Evolutionary conservation across 2,329 filamentous ascomycete genomes (phyloP).

Genomic region (Trichothecium roseum): DNA sequence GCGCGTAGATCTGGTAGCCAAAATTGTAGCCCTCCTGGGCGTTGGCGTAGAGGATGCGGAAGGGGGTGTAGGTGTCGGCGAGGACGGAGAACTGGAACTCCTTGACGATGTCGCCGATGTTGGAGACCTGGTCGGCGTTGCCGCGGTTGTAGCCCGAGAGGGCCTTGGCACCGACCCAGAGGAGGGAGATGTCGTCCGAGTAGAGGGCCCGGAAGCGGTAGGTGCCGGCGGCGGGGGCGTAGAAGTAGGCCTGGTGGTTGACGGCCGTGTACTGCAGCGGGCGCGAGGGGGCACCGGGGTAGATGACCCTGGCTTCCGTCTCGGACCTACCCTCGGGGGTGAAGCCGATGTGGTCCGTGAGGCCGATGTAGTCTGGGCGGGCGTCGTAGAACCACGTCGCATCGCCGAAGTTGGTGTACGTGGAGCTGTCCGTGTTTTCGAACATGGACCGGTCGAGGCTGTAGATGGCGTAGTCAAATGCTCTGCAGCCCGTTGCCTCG

Average conservation of each 20-base stretch:
- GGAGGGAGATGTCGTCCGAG: conserved; percentile 3
- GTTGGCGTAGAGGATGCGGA: conserved; percentile 3
- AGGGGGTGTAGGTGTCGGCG: conserved; percentile 1
- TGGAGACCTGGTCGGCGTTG: conserved; percentile 2
- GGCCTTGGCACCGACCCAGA: conserved; percentile 3
- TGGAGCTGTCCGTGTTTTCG: not conserved
- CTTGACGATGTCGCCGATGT: too few species aligned
- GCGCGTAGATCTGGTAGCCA: too few species aligned
- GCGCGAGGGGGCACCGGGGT: conserved; percentile 1
- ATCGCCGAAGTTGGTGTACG: not conserved
- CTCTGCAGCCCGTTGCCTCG: too few species aligned
- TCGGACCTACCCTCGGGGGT: too few species aligned
- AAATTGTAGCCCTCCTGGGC: conserved; percentile 1
- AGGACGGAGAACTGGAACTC: not conserved
- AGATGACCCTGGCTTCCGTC: too few species aligned
- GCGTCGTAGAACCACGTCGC: not conserved
- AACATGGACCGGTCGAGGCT: not conserved
- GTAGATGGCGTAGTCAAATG: conserved; percentile 2
- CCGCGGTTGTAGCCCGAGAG: not conserved
- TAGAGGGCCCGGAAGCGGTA: not conserved
- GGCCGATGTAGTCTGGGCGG: not conserved
- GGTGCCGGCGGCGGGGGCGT: conserved; percentile 2
- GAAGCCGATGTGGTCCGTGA: not conserved
- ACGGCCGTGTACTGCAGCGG: conserved; percentile 2
- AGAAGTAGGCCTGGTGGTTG: conserved; percentile 4